phyloP scores from a whole-genome alignment of 2,329 filamentous ascomycete species.

The Colletotrichum lini region DNA sequence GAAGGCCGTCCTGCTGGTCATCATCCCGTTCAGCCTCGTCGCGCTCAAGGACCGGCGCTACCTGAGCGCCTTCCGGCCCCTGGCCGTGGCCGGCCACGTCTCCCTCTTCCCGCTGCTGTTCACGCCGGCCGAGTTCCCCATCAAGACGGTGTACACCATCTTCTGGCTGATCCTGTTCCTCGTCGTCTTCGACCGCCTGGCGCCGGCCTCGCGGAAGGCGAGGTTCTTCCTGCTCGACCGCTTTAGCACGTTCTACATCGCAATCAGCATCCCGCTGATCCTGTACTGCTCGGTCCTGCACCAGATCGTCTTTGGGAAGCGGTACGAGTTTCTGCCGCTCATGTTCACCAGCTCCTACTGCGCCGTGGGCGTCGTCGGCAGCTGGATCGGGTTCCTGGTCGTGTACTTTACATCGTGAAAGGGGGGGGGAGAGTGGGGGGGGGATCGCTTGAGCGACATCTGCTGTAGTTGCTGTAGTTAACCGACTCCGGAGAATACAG shows the following conservation, averaged over 20 bases:
- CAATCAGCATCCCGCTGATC: conserved; percentile 89
- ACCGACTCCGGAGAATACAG: background rate
- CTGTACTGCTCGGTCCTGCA: conserved; percentile 90
- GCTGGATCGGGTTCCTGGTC: conserved; percentile 94
- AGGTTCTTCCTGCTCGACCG: conserved; percentile 92
- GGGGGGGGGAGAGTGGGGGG: too few relatives aligned
- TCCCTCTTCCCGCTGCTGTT: conserved; percentile 96
- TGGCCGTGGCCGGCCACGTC: conserved; percentile 94
- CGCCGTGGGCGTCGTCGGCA: conserved; percentile 93
- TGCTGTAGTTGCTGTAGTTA: background rate
- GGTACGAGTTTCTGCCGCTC: conserved; percentile 90
- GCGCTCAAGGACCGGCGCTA: conserved; percentile 92
- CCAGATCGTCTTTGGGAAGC: conserved; percentile 83
- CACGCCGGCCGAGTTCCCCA: conserved; percentile 90
- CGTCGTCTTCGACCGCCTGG: conserved; percentile 87
- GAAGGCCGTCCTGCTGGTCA: conserved; percentile 93
- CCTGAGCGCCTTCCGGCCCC: conserved; percentile 89
- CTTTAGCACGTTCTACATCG: conserved; percentile 91
- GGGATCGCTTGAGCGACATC: background rate
- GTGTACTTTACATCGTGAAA: conserved; percentile 81
- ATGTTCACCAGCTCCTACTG: conserved; percentile 98
- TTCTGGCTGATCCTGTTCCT: conserved; percentile 92
- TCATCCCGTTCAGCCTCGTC: conserved; percentile 94
- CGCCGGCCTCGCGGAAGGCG: conserved; percentile 84
- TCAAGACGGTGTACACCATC: conserved; percentile 94